phyloP scores from a whole-genome alignment of 352 stramenopile species.

The Globisporangium nunn region DNA sequence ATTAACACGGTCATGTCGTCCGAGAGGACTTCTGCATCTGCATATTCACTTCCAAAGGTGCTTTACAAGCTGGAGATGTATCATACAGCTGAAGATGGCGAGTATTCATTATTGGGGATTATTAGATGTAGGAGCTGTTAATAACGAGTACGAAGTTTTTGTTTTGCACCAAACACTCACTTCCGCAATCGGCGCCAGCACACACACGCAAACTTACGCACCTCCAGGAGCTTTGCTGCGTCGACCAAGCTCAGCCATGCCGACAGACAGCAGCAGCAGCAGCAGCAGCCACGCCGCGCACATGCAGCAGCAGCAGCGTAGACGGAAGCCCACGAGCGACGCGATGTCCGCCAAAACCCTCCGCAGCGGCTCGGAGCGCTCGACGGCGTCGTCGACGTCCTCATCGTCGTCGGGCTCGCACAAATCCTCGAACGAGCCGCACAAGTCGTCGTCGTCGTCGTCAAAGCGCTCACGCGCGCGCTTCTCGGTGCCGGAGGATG shows the following conservation, averaged over 20 bases:
- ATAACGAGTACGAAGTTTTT: background rate
- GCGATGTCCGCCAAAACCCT: background rate
- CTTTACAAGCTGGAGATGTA: background rate
- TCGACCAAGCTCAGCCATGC: background rate
- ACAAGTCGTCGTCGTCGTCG: constrained; percentile 3
- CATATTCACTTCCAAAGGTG: background rate
- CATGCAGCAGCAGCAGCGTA: background rate
- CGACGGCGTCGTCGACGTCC: constrained; percentile 2
- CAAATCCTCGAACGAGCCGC: background rate
- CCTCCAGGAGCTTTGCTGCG: background rate
- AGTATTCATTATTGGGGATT: background rate
- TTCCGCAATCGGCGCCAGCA: background rate
- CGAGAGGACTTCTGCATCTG: background rate
- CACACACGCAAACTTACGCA: too few species aligned
- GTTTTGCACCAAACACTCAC: background rate
- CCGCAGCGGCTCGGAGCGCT: constrained; percentile 2
- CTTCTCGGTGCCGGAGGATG: constrained; percentile 45
- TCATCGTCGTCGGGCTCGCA: background rate
- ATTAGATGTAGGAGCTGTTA: background rate
- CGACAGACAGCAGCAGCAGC: constrained; percentile 1
- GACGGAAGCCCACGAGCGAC: background rate
- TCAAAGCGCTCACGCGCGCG: constrained; percentile 46
- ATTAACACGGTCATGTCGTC: background rate
- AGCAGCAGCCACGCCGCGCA: background rate
- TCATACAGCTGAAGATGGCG: background rate